Evolutionary conservation across 306 rosid genomes (phyloP).

Genomic region (Herpetospermum pedunculosum): DNA sequence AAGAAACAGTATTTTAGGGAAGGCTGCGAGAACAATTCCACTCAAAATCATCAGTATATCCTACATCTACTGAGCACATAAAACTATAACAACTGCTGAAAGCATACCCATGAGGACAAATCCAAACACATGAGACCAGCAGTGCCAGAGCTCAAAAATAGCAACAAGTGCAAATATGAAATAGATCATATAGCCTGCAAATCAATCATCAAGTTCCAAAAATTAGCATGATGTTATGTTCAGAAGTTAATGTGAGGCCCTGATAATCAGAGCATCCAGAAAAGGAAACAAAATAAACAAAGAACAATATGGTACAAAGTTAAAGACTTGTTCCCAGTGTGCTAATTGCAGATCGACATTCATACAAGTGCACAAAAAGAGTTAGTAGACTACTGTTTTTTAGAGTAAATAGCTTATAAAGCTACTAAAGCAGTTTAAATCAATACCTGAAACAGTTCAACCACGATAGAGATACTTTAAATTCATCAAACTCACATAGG

Average conservation of each 20-base stretch:
- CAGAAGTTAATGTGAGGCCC: neutral
- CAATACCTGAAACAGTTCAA: neutral
- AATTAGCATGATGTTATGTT: neutral
- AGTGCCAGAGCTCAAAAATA: constrained; percentile 41
- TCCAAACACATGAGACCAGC: constrained; percentile 46
- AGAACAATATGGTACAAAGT: neutral
- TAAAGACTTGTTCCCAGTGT: neutral
- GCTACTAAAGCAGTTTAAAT: neutral
- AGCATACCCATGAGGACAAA: constrained; percentile 55
- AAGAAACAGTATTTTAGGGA: constrained; percentile 50
- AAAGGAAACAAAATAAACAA: neutral
- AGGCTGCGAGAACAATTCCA: constrained; percentile 37
- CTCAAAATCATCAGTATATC: constrained; percentile 15
- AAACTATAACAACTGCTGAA: constrained; percentile 8
- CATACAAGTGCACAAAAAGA: neutral
- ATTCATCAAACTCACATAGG: neutral
- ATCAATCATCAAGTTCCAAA: constrained; percentile 5
- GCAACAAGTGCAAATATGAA: constrained; percentile 38
- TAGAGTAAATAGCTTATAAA: neutral
- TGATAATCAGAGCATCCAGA: neutral
- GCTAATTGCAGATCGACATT: neutral
- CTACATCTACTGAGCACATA: neutral
- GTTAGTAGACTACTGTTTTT: neutral
- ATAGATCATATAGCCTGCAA: constrained; percentile 53
- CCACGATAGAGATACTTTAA: neutral